A percentile compares a stretch with the other conserved stretches of the same genome.
Evolutionary conservation across 2,329 filamentous ascomycete species (phyloP).

Genomic region (Xylaria sp.): DNA sequence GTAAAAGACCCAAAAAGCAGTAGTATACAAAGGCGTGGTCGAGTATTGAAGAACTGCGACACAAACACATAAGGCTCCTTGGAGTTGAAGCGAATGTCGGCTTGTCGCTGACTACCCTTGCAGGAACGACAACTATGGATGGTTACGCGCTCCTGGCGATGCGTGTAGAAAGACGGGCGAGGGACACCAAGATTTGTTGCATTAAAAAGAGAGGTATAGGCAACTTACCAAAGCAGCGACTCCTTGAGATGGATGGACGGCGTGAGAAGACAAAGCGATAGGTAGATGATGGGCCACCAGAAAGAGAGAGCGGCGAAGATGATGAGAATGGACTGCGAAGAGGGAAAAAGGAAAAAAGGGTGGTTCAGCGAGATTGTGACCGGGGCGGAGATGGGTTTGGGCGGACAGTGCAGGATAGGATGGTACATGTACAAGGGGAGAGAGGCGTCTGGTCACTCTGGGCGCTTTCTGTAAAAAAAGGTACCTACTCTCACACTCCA

Average conservation of each 20-base stretch:
- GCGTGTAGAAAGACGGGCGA: not conserved
- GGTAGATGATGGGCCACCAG: constrained; percentile 27
- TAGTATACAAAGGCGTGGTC: not conserved
- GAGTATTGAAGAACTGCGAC: constrained; percentile 3
- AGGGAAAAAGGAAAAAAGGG: constrained; percentile 42
- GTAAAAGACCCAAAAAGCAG: not conserved
- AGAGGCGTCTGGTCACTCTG: constrained; percentile 15
- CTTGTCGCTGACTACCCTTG: constrained; percentile 6
- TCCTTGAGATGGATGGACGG: constrained; percentile 15
- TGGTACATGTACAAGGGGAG: constrained; percentile 6
- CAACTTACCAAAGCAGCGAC: constrained; percentile 25
- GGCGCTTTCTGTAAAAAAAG: not conserved
- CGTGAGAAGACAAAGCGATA: constrained; percentile 29
- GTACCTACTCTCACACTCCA: not conserved
- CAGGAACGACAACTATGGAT: constrained; percentile 7
- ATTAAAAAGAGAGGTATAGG: not conserved
- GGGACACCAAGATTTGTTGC: not conserved
- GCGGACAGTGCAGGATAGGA: constrained; percentile 27
- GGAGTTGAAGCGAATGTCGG: constrained; percentile 1
- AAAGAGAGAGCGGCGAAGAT: constrained; percentile 28
- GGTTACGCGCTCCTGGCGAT: constrained; percentile 15
- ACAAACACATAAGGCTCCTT: not conserved
- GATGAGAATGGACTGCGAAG: constrained; percentile 34
- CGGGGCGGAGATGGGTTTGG: constrained; percentile 33
- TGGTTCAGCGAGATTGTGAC: constrained; percentile 40